Evolutionary conservation across 768 basidiomycete species (phyloP).

Genomic region (Gloeostereum incarnatum): DNA sequence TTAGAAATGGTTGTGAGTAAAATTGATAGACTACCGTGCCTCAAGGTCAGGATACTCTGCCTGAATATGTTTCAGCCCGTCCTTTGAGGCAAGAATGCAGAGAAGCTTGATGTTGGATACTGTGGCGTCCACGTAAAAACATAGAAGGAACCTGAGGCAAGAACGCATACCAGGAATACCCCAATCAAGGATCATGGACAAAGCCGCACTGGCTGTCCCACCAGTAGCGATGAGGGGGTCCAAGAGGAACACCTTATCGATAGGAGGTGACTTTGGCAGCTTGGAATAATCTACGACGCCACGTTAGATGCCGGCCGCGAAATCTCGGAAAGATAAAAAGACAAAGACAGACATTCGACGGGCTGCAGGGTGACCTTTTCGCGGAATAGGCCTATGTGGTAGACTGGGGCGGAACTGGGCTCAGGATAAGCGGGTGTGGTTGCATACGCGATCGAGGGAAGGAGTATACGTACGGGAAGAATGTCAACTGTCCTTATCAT

Average conservation of each 20-base stretch:
- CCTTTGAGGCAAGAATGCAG: conserved; percentile 68
- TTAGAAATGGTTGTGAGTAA: conserved; percentile 4
- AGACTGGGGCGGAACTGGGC: conserved; percentile 70
- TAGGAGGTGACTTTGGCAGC: conserved; percentile 62
- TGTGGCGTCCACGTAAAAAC: conserved; percentile 17
- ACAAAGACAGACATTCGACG: conserved; percentile 64
- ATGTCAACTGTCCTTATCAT: conserved; percentile 33
- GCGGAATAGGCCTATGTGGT: conserved; percentile 84
- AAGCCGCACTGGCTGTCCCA: conserved; percentile 82
- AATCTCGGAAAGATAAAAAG: neutral
- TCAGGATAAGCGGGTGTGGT: too few relatives aligned
- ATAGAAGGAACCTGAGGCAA: neutral
- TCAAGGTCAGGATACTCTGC: conserved; percentile 70
- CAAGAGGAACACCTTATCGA: conserved; percentile 80
- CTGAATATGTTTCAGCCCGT: conserved; percentile 63
- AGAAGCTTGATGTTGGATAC: conserved; percentile 74
- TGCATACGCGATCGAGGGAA: too few relatives aligned
- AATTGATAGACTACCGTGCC: conserved; percentile 27
- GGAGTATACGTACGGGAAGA: conserved; percentile 79
- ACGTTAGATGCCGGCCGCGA: neutral
- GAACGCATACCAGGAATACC: conserved; percentile 51
- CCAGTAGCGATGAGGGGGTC: conserved; percentile 95
- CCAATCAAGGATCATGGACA: conserved; percentile 82
- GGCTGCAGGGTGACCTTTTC: conserved; percentile 85
- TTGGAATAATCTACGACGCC: conserved; percentile 72